Percentiles rank a stretch among this genome's conserved stretches.
These are phyloP conservation scores for Aspergillus caelatus DNA, from an alignment of 2,329 filamentous ascomycete genomes.

Conservation along the genomic window DNA sequence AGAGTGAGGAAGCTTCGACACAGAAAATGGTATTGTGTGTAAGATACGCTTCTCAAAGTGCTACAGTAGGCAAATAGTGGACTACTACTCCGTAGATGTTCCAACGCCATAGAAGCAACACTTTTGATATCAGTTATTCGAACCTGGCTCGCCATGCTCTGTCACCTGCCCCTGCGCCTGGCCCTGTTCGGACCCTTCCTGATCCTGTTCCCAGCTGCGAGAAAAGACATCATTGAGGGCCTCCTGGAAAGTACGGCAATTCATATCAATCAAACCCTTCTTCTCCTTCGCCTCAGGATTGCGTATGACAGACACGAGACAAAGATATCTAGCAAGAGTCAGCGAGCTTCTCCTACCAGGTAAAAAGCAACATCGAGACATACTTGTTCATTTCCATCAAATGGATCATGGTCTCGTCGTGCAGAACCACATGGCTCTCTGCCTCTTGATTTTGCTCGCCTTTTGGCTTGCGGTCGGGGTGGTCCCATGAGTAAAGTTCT, in stretches of 20 bases:
- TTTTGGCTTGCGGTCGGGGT: slow-evolving; percentile 44
- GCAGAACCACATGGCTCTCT: slow-evolving; percentile 65
- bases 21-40: background rate
- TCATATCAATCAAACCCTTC: slow-evolving; percentile 68
- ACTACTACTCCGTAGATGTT: background rate
- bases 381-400: slow-evolving; percentile 69
- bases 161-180: slow-evolving; percentile 16
- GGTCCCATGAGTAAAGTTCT: slow-evolving; percentile 84
- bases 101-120: background rate
- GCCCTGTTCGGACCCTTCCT: slow-evolving; percentile 27
- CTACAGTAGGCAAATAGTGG: background rate
- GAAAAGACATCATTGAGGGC: slow-evolving; percentile 65
- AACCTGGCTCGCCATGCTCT: slow-evolving; percentile 5
- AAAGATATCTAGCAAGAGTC: slow-evolving; percentile 56
- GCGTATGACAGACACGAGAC: slow-evolving; percentile 66
- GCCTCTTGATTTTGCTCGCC: slow-evolving; percentile 56
- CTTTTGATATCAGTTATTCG: background rate
- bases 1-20: background rate
- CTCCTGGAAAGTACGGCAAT: slow-evolving; percentile 65
- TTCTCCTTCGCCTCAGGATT: slow-evolving; percentile 66
- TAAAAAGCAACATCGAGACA: slow-evolving; percentile 23
- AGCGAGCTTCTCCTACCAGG: slow-evolving; percentile 9
- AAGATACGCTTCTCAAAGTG: background rate
- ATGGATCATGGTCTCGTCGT: slow-evolving; percentile 65
- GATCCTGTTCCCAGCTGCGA: slow-evolving; percentile 49